Evolutionary conservation across 257 asterid species (phyloP), one percentile per base, ranked within the genome.

Genomic region (Knoxia roxburghii): DNA sequence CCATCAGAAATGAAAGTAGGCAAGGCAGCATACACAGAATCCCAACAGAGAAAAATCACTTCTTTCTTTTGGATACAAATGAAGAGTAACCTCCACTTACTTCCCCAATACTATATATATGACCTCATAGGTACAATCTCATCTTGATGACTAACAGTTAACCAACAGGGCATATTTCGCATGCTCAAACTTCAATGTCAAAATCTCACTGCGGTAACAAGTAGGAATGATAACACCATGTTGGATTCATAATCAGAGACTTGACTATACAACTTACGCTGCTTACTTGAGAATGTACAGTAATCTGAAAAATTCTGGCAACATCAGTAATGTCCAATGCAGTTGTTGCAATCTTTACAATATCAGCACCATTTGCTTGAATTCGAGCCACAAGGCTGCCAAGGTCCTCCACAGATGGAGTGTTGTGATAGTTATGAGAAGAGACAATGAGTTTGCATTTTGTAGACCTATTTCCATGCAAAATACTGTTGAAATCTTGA

Each of bases 321-420:
- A 85, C 96, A 60, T 94, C 97, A 0, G 91, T 87, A 81, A 94
- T 81, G 78, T 90, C 96, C 70, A 65, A 61, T 61, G 97, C 96
- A 40, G 97, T 90, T 52, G 99, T 94, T 58, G 99, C 97, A 68
- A 94, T 80, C 80, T 94, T 90, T 70, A 94, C 93, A 9, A 94
- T 85, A 87, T 94, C 99, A 20, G 99, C 99, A 50, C 99, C 99
- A 57, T 89, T 79, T 71, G 91, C 96, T 82, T 90, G 99, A 78
- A 94, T 94, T 70, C 86, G 79, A 58, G 95, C 96, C 40, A 90
- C 99, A 56, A 94, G 99, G 78, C 84, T 65, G 48, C 97, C 96
- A 46, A 94, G 87, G 24, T 90, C 96, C 80, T 94, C 95, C 17
- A 78, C 75, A 11, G 95, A 81, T 70, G 96, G 99, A 64, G 99